Evolutionary conservation across 2,329 filamentous ascomycete species (phyloP), one percentile per base, ranked within the genome.

Genomic region (Arthrobotrys iridis): DNA sequence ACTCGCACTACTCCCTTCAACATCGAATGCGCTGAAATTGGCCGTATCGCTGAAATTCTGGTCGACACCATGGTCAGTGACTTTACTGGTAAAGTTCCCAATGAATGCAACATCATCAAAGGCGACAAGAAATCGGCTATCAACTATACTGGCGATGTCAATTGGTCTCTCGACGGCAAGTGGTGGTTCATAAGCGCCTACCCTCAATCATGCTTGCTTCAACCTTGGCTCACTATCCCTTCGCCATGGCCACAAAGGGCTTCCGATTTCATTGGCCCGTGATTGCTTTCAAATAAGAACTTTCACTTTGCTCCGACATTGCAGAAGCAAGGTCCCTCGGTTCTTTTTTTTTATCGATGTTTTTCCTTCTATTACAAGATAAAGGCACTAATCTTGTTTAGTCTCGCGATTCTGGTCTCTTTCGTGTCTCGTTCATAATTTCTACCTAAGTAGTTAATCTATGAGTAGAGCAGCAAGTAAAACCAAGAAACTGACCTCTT

Each of bases 151-250:
- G 55, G 70, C 3, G 46, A 63, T 33, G 15, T 68, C 8, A 24
- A 52, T 3, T 75, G 63, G 70, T 57, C 24, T 26, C n/a, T 30
- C 4, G 55, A 58, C 46, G 57, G 46, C 1, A 62, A 50, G 20
- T 75, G 70, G 70, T 75, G 63, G 70, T 67, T 30, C 18, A 63
- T 75, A 6, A 57, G 66, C 24, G 70, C 70, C 13, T 57, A 30
- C 20, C 35, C 33, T 59, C 6, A 41, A 11, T 22, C 55, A 1
- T 75, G 70, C 18, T 13, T 73, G 2, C 35, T 48, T 2, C 60
- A 45, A 13, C 43, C 68, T 0, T 8, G 11, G n/a, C 33, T 57
- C n/a, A 33, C 68, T 13, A 62, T 66, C n/a, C 68, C 68, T 41
- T 20, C 26, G 18, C 48, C 67, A 5, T 41, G 66, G 46, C 59